Conservation (phyloP, 108 stramenopile genomes). For the Skeletonema costatum region DNA sequence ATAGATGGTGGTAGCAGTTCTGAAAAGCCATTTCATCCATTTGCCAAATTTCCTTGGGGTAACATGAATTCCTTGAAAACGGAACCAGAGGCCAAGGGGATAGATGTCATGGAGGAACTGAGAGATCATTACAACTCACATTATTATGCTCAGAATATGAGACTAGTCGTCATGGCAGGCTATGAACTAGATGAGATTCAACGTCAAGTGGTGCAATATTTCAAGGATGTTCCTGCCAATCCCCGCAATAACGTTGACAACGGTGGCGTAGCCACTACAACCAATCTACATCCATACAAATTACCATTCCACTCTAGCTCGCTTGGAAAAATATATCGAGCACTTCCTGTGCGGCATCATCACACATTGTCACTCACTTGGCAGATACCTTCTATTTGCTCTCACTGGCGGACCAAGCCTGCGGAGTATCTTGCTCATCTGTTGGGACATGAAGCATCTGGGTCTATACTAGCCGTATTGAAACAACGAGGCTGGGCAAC, state of each 20-base stretch:
- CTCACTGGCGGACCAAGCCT: slow-evolving; percentile 73
- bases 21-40: slow-evolving; percentile 68
- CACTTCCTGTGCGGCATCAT: slow-evolving; percentile 71
- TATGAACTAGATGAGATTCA: slow-evolving; percentile 82
- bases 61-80: slow-evolving; percentile 66
- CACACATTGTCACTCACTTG: slow-evolving; percentile 80
- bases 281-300: slow-evolving; percentile 39
- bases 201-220: slow-evolving; percentile 61
- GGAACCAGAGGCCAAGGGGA: slow-evolving; percentile 58
- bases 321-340: slow-evolving; percentile 65
- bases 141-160: slow-evolving; percentile 89
- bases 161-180: slow-evolving; percentile 85
- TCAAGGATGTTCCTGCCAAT: slow-evolving; percentile 66
- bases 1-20: not conserved
- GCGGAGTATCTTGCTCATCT: slow-evolving; percentile 82
- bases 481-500: slow-evolving; percentile 74
- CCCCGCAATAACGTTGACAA: slow-evolving; percentile 20
- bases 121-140: slow-evolving; percentile 76
- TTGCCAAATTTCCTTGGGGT: slow-evolving; percentile 79
- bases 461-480: slow-evolving; percentile 67
- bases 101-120: slow-evolving; percentile 72
- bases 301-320: slow-evolving; percentile 61
- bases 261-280: too few species aligned
- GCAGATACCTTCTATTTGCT: slow-evolving; percentile 66
- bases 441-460: slow-evolving; percentile 86